Evolutionary conservation across 177 flowering plant species (phyloP).

Genomic region (Vitis hybrid): DNA sequence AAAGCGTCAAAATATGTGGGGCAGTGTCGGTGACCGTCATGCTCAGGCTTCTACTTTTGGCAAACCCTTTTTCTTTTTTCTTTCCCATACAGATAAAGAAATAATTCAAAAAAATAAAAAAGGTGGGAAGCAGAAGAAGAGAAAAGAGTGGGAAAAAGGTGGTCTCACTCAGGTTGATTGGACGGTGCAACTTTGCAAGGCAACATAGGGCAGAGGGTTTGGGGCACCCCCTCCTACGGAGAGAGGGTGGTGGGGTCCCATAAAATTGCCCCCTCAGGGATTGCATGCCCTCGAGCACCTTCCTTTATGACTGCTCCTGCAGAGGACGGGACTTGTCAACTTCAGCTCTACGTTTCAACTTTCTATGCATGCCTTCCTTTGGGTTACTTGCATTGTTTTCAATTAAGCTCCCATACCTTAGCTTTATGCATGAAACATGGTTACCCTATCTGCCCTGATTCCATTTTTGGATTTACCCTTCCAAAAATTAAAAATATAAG

Average conservation of each 20-base stretch:
- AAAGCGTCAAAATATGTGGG: background rate
- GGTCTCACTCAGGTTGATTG: constrained; percentile 4
- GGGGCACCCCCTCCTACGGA: background rate
- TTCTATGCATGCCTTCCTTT: too few species aligned
- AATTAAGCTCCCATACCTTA: too few species aligned
- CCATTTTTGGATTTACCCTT: too few species aligned
- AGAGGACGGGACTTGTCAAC: too few species aligned
- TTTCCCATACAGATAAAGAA: background rate
- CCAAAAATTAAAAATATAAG: too few species aligned
- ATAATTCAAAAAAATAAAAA: background rate
- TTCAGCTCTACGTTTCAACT: too few species aligned
- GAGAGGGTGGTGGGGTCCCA: background rate
- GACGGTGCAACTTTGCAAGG: constrained; percentile 7
- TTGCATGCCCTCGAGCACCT: background rate
- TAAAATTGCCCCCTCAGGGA: too few species aligned
- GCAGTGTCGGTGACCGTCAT: constrained; percentile 13
- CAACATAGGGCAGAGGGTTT: background rate
- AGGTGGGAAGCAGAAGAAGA: background rate
- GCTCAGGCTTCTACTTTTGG: constrained; percentile 6
- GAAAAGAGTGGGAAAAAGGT: constrained; percentile 7
- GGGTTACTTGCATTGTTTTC: too few species aligned
- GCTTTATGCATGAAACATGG: too few species aligned
- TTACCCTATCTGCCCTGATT: too few species aligned
- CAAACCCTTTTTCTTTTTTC: constrained; percentile 8
- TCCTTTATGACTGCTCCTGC: background rate